A percentile compares a stretch with the other conserved stretches of the same genome.
Conservation (phyloP, 371 early-diverging fungal species). For the Neoconidiobolus thromboides region DNA sequence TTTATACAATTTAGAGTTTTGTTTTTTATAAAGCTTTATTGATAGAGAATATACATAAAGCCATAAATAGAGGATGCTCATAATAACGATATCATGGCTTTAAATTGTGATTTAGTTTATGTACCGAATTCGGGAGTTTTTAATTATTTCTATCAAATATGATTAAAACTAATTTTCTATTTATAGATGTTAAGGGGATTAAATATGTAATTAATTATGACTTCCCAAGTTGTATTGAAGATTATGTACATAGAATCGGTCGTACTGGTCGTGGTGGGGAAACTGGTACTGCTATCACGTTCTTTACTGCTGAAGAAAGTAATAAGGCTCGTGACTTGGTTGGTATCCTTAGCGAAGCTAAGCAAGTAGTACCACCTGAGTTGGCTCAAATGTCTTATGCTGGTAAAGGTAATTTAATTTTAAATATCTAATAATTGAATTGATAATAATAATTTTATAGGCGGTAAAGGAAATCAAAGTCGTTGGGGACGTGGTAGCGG, state of each 20-base stretch:
- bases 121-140: no score
- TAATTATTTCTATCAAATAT: no score
- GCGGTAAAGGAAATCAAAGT: neutral
- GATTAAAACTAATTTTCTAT: no score
- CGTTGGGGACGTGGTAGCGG: neutral
- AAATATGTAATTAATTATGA: constrained; percentile 94
- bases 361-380: constrained; percentile 78
- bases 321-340: constrained; percentile 79
- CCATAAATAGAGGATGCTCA: no score
- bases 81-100: no score
- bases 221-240: constrained; percentile 84
- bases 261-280: constrained; percentile 97
- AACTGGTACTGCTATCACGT: constrained; percentile 90
- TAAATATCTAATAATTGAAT: neutral
- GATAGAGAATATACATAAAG: no score
- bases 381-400: constrained; percentile 51
- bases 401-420: constrained; percentile 12
- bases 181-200: constrained; percentile 76
- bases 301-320: constrained; percentile 87
- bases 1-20: no score
- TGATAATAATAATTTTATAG: neutral
- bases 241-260: constrained; percentile 97
- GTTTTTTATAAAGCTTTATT: no score
- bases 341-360: constrained; percentile 81
- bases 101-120: no score